These are phyloP conservation scores for Claviceps fusiformis DNA, from an alignment of 2,329 filamentous ascomycete genomes.

Conservation along the genomic window DNA sequence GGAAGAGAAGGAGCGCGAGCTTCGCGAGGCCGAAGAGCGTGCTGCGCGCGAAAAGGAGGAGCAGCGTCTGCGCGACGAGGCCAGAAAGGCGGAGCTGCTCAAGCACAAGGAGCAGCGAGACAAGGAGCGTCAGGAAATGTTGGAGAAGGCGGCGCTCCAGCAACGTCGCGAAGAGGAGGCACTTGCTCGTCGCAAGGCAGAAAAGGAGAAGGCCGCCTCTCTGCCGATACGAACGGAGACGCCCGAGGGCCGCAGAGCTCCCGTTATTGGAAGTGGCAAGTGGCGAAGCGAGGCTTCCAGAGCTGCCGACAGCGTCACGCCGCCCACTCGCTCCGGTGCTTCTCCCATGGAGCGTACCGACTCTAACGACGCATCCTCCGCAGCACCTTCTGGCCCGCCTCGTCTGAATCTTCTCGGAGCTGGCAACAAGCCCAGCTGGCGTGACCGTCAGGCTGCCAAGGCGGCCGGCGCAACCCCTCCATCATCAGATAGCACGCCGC, in stretches of 20 bases:
- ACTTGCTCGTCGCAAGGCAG: constrained; percentile 56
- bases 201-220: constrained; percentile 36
- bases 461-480: constrained; percentile 18
- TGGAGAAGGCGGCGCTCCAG: constrained; percentile 55
- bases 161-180: constrained; percentile 80
- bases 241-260: constrained; percentile 19
- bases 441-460: constrained; percentile 52
- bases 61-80: constrained; percentile 64
- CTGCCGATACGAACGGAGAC: constrained; percentile 11
- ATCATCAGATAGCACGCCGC: constrained; percentile 29
- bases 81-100: constrained; percentile 57
- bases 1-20: constrained; percentile 68
- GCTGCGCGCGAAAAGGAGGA: constrained; percentile 73
- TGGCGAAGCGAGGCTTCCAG: constrained; percentile 27
- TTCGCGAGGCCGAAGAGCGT: constrained; percentile 77
- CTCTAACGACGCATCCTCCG: constrained; percentile 27
- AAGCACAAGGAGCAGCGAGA: constrained; percentile 53
- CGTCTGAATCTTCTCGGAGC: constrained; percentile 46
- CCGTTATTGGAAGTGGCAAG: constrained; percentile 23
- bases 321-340: constrained; percentile 14
- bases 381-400: constrained; percentile 36
- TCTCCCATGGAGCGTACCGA: constrained; percentile 30
- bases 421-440: constrained; percentile 54
- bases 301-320: constrained; percentile 16
- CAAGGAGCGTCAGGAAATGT: constrained; percentile 52